These are phyloP conservation scores for Mycena crocata DNA, from an alignment of 768 basidiomycete genomes.

Conservation along the genomic window DNA sequence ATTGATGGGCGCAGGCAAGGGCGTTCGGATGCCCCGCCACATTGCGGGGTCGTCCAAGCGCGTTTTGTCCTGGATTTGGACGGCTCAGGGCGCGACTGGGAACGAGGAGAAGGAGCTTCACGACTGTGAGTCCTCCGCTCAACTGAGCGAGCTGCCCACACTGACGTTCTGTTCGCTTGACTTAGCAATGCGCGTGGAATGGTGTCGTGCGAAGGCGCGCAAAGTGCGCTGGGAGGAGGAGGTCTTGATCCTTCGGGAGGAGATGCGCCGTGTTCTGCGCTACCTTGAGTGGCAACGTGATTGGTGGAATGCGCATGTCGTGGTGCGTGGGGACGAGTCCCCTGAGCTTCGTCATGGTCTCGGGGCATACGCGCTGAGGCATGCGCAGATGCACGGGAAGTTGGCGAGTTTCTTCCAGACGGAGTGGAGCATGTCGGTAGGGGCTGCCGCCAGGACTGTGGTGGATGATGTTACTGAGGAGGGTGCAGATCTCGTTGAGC, in stretches of 20 bases:
- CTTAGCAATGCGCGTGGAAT: neutral
- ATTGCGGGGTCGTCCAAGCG: too few species aligned
- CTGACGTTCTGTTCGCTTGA: neutral
- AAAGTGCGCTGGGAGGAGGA: constrained; percentile 4
- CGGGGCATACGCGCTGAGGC: neutral
- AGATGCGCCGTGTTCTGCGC: neutral
- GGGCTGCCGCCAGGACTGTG: too few species aligned
- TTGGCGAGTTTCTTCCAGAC: neutral
- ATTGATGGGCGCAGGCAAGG: too few species aligned
- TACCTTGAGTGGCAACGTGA: neutral
- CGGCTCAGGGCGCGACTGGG: neutral
- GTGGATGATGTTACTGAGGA: too few species aligned
- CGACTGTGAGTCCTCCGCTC: neutral
- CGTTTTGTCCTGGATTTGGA: too few species aligned
- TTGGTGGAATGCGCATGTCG: neutral
- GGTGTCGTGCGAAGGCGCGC: neutral
- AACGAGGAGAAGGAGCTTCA: constrained; percentile 9
- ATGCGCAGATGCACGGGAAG: neutral
- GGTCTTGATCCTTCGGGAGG: neutral
- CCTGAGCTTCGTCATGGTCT: neutral
- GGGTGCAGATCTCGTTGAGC: too few species aligned
- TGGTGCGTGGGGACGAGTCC: neutral
- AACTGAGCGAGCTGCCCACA: neutral
- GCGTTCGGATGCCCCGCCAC: too few species aligned
- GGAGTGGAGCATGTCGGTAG: too few species aligned